Conservation (phyloP, 495 filamentous ascomycete species). For the Friedmanniomyces endolithicus region DNA sequence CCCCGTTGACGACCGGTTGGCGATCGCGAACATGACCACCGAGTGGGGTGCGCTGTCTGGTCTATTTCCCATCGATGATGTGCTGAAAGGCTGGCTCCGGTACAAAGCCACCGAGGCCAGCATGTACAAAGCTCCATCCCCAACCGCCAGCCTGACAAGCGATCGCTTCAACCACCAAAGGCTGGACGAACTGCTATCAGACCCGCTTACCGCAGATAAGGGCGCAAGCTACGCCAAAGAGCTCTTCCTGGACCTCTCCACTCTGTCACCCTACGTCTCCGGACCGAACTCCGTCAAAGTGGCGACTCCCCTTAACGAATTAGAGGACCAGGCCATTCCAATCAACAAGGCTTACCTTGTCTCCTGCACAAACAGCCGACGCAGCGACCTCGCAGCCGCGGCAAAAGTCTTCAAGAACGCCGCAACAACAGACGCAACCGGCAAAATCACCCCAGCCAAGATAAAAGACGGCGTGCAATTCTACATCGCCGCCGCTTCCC, state of each 20-base stretch:
- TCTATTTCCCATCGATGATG: conserved; percentile 70
- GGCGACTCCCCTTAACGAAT: conserved; percentile 62
- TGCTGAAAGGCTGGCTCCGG: conserved; percentile 63
- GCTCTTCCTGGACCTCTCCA: conserved; percentile 65
- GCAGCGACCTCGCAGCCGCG: conserved; percentile 71
- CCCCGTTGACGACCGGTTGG: conserved; percentile 62
- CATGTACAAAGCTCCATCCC: conserved; percentile 36
- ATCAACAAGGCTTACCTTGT: conserved; percentile 83
- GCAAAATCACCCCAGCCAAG: conserved; percentile 43
- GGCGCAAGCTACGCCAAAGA: conserved; percentile 73
- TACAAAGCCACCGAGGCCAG: conserved; percentile 61
- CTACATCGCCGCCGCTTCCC: conserved; percentile 83
- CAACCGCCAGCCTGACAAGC: conserved; percentile 27
- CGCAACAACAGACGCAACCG: conserved; percentile 39
- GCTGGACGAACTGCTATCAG: conserved; percentile 58
- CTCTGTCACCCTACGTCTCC: conserved; percentile 73
- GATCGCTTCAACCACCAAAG: conserved; percentile 52
- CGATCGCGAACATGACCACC: conserved; percentile 90
- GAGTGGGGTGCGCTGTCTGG: conserved; percentile 84
- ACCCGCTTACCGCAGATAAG: conserved; percentile 57
- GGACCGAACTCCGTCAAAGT: conserved; percentile 90
- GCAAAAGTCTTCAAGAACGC: conserved; percentile 79
- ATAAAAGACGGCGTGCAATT: conserved; percentile 70
- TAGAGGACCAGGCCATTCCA: conserved; percentile 58
- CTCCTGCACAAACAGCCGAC: conserved; percentile 79